Conservation (phyloP, 352 stramenopile species). For the Globisporangium parvum region DNA sequence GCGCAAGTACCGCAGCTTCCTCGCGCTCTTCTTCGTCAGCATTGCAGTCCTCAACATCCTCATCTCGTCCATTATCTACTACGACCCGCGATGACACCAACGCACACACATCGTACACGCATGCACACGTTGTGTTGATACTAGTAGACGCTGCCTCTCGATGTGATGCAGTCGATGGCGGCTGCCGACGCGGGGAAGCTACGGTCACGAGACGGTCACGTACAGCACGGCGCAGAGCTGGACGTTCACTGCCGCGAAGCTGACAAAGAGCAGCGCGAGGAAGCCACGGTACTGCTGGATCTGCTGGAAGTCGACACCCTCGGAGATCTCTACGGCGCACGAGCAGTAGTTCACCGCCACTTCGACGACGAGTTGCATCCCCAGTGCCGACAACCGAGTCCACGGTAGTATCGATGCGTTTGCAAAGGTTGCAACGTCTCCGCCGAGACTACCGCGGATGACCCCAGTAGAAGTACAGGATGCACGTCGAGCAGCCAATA, state of each 20-base stretch:
- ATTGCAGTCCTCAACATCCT: slow-evolving; percentile 25
- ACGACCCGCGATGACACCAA: neutral
- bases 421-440: neutral
- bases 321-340: slow-evolving; percentile 3
- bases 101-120: too few relatives aligned
- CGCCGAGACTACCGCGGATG: slow-evolving; percentile 19
- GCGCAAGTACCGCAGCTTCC: slow-evolving; percentile 17
- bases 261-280: slow-evolving; percentile 9
- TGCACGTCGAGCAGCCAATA: slow-evolving; percentile 36
- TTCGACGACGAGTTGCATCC: slow-evolving; percentile 5
- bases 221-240: slow-evolving; percentile 12
- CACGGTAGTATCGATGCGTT: neutral
- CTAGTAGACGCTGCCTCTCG: too few relatives aligned
- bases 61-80: slow-evolving; percentile 23
- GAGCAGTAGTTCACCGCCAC: slow-evolving; percentile 10
- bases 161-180: too few relatives aligned
- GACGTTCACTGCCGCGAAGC: slow-evolving; percentile 7
- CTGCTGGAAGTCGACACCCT: slow-evolving; percentile 8
- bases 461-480: slow-evolving; percentile 29
- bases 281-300: slow-evolving; percentile 1
- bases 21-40: slow-evolving; percentile 23
- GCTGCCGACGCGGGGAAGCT: too few relatives aligned
- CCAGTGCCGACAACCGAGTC: neutral
- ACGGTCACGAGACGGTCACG: neutral
- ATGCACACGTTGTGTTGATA: too few relatives aligned